Base-by-base conservation (phyloP, 148 eudicot genomes). In the Rhododendron henanense region DNA sequence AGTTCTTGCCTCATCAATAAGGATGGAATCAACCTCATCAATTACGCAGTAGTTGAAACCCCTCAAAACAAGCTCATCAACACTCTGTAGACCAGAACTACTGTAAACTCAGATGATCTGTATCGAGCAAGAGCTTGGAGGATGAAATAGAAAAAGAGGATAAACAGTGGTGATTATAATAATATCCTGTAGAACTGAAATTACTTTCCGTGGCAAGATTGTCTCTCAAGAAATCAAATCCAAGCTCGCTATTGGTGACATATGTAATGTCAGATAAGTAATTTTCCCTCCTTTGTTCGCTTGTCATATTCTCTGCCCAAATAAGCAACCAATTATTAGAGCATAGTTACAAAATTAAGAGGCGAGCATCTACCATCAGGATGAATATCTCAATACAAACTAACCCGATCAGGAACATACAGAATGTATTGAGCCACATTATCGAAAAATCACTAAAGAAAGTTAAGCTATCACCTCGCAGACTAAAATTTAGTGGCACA, bases 131-230 rank as follows among this genome's bases (percentile, higher is more conserved):
- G 48, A 31, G 39, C 15, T 41, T 37, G 41, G 14, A 48, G 25
- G 5, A 81, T 33, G 18, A 80, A 25, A 78, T 10, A 82, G 5
- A 47, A 45, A 33, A 37, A 9, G 10, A 74, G 21, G 44, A 23
- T 21, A 45, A 25, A 85, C 39, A 77, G 31, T 15, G 23, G 51
- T 33, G 2, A 7, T 2, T 37, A n/a, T 57, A 76, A 63, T 33
- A 48, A 79, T 75, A 71, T 61, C 41, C 18, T 31, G 78, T 81
- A 79, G 83, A 44, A 85, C 78, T 88, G 79, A 61, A 85, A 88
- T 88, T 89, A 96, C 98, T 93, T 97, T 88, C 99, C 95, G 97
- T 95, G 98, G 99, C 98, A 91, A 97, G 99, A 92, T 97, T 97
- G 83, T 97, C 99, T 91, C 99, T 95, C 94, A 97, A 91, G 91